phyloP scores from a whole-genome alignment of 768 basidiomycete genomes.

The Kwoniella heveanensis region DNA sequence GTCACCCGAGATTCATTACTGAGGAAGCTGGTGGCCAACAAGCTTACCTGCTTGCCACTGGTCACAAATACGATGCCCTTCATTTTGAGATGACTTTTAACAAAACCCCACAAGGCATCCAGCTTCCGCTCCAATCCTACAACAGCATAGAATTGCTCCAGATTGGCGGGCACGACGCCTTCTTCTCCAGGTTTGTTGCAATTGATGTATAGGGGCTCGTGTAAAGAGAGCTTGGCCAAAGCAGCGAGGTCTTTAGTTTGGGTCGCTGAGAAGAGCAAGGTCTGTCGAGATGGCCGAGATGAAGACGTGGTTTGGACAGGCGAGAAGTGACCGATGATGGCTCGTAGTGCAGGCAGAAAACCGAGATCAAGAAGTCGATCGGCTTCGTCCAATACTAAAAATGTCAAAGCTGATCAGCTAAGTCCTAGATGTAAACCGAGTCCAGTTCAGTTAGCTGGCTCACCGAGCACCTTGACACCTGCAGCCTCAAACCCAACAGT shows the following conservation, averaged over 20 bases:
- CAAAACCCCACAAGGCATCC: constrained; percentile 88
- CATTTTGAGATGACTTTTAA: constrained; percentile 86
- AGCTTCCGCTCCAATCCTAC: constrained; percentile 84
- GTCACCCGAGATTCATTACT: no score
- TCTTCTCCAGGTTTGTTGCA: constrained; percentile 57
- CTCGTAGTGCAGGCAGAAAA: constrained; percentile 82
- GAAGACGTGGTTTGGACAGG: constrained; percentile 19
- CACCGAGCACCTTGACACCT: constrained; percentile 86
- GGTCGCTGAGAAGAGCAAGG: constrained; percentile 93
- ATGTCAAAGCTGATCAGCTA: background rate
- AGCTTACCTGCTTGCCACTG: constrained; percentile 79
- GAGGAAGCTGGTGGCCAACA: background rate
- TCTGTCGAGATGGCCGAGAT: constrained; percentile 65
- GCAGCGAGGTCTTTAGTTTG: constrained; percentile 75
- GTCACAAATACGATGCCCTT: constrained; percentile 94
- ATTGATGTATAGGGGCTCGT: constrained; percentile 74
- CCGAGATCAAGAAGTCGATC: constrained; percentile 97
- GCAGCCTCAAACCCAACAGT: constrained; percentile 90
- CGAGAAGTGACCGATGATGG: constrained; percentile 87
- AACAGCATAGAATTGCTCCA: constrained; percentile 87
- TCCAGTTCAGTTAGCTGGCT: constrained; percentile 47
- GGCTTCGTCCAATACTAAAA: constrained; percentile 87
- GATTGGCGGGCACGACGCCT: constrained; percentile 67
- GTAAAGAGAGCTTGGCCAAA: constrained; percentile 78
- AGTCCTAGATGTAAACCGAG: background rate